These are phyloP conservation scores for Litsea cubeba DNA, from an alignment of 164 flowering plant species.

Conservation along the genomic window DNA sequence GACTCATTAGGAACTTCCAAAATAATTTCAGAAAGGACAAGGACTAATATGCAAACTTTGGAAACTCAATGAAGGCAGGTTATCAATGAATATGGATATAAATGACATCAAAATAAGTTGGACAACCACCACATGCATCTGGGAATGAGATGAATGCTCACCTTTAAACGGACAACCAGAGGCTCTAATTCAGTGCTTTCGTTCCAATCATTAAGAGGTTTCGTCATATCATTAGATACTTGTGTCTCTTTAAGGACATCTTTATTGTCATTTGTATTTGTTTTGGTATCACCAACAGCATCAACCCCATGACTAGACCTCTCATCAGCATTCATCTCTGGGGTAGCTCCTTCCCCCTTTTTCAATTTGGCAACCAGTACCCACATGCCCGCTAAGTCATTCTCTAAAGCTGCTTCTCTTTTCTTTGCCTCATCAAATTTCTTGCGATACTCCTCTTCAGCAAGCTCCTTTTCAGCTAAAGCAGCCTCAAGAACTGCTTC, in stretches of 20 bases:
- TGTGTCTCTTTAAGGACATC: conserved; percentile 35
- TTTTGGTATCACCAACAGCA: conserved; percentile 25
- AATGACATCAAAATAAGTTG: too few relatives aligned
- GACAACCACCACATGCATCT: neutral
- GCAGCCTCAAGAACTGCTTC: conserved; percentile 88
- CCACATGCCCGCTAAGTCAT: conserved; percentile 99
- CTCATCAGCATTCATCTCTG: conserved; percentile 37
- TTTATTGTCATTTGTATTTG: conserved; percentile 24
- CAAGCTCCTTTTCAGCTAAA: conserved; percentile 71
- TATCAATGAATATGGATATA: too few relatives aligned
- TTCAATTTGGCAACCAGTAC: conserved; percentile 95
- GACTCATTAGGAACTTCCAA: too few relatives aligned
- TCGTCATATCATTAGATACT: conserved; percentile 29
- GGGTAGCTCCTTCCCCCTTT: conserved; percentile 51
- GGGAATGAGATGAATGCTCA: conserved; percentile 18
- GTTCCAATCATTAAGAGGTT: conserved; percentile 21
- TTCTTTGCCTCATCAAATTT: conserved; percentile 73
- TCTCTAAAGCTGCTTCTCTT: conserved; percentile 83
- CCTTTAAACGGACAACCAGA: conserved; percentile 79
- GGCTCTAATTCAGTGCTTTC: conserved; percentile 52
- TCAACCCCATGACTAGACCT: conserved; percentile 26
- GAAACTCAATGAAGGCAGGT: too few relatives aligned
- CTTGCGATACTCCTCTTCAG: conserved; percentile 69
- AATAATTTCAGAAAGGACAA: too few relatives aligned
- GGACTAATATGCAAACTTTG: too few relatives aligned